Evolutionary conservation across 2,329 filamentous ascomycete species (phyloP).

Genomic region (Cytospora leucostoma): DNA sequence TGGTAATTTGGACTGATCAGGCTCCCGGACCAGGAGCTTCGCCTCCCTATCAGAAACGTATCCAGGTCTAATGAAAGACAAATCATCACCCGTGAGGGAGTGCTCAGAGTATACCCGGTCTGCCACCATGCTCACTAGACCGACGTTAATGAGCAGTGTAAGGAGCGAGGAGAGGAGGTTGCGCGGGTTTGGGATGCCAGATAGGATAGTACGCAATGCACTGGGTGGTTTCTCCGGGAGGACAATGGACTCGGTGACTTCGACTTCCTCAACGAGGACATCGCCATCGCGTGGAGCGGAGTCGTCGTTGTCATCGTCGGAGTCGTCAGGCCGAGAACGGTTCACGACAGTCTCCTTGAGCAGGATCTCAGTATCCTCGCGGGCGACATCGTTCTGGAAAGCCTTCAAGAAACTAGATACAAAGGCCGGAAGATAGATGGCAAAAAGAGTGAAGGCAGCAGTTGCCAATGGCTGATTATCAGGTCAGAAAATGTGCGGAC

Average conservation of each 20-base stretch:
- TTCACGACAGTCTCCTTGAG: slow-evolving; percentile 49
- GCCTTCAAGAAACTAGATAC: slow-evolving; percentile 58
- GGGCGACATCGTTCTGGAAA: slow-evolving; percentile 58
- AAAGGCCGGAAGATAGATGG: slow-evolving; percentile 66
- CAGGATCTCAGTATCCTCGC: slow-evolving; percentile 60
- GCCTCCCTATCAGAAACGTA: slow-evolving; percentile 82
- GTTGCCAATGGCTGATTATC: slow-evolving; percentile 30
- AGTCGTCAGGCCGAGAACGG: neutral
- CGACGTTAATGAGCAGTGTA: slow-evolving; percentile 72
- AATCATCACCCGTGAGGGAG: slow-evolving; percentile 69
- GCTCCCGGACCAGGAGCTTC: slow-evolving; percentile 82
- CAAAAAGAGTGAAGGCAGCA: slow-evolving; percentile 61
- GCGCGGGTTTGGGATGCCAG: slow-evolving; percentile 73
- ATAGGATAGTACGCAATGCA: slow-evolving; percentile 51
- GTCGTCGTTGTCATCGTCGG: slow-evolving; percentile 30
- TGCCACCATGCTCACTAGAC: slow-evolving; percentile 67
- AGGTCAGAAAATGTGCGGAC: slow-evolving; percentile 4
- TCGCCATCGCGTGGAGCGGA: slow-evolving; percentile 31
- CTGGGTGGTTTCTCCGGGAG: slow-evolving; percentile 54
- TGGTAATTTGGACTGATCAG: slow-evolving; percentile 72
- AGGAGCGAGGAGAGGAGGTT: slow-evolving; percentile 65
- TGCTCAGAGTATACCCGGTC: slow-evolving; percentile 79
- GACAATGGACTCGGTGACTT: slow-evolving; percentile 64
- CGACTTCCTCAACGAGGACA: slow-evolving; percentile 53
- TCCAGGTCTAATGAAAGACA: slow-evolving; percentile 85